These are phyloP conservation scores for Oldenlandia corymbosa DNA, from an alignment of 257 asterid genomes.

Conservation along the genomic window DNA sequence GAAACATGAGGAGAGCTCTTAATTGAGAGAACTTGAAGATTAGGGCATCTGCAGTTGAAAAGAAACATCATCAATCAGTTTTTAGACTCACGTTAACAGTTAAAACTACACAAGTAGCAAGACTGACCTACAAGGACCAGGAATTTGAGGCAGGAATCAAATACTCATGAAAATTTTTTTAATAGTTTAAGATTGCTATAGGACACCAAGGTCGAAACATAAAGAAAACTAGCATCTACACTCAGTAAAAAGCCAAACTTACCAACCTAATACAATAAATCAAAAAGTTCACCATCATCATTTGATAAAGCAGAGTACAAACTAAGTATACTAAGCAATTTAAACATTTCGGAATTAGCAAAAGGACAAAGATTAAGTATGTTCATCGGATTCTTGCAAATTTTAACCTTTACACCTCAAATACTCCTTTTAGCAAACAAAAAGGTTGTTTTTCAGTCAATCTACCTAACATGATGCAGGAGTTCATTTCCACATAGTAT, in stretches of 20 bases:
- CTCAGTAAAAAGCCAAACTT: neutral
- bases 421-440: neutral
- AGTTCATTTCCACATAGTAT: neutral
- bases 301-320: neutral
- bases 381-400: too few relatives aligned
- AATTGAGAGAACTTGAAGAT: slow-evolving; percentile 67
- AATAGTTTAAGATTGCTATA: neutral
- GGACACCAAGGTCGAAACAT: neutral
- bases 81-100: neutral
- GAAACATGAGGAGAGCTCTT: slow-evolving; percentile 65
- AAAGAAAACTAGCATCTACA: neutral
- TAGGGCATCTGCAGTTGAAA: slow-evolving; percentile 58
- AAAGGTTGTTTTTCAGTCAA: too few relatives aligned
- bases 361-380: too few relatives aligned
- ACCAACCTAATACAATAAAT: neutral
- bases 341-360: too few relatives aligned
- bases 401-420: neutral
- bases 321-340: neutral
- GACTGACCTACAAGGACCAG: neutral
- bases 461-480: neutral
- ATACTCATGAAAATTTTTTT: neutral
- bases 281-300: neutral
- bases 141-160: neutral
- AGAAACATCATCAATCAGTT: neutral
- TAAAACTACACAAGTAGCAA: neutral